Evolutionary conservation across 2,329 filamentous ascomycete genomes (phyloP).

Genomic region (Ramularia endophylla): DNA sequence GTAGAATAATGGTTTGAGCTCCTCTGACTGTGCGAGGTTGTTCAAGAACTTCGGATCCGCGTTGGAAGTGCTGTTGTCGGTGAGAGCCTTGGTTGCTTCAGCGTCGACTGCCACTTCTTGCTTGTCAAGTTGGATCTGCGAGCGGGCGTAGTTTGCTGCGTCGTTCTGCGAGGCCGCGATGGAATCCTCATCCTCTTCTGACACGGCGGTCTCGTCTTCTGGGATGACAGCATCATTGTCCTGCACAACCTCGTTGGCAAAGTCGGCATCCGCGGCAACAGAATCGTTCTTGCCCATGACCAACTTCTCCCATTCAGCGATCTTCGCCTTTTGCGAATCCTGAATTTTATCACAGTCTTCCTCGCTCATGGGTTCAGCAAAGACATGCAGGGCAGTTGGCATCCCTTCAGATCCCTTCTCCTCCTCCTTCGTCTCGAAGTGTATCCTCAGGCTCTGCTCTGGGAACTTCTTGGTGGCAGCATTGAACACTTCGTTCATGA

Average conservation of each 20-base stretch:
- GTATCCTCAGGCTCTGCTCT: conserved; percentile 39
- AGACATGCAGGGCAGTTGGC: conserved; percentile 71
- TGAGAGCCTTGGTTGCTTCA: conserved; percentile 6
- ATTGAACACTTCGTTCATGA: conserved; percentile 76
- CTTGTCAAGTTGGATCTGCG: not conserved
- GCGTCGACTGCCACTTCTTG: not conserved
- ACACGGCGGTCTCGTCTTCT: not conserved
- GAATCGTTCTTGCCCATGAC: conserved; percentile 26
- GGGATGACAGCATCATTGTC: conserved; percentile 1
- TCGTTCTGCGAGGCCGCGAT: not conserved
- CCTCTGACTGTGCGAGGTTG: conserved; percentile 4
- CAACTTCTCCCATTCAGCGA: conserved; percentile 61
- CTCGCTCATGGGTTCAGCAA: conserved; percentile 75
- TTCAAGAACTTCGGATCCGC: conserved; percentile 10
- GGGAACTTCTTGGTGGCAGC: conserved; percentile 71
- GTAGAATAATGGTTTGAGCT: conserved; percentile 49
- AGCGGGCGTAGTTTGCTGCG: not conserved
- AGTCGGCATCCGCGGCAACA: conserved; percentile 9
- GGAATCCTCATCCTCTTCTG: not conserved
- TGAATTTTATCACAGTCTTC: conserved; percentile 71
- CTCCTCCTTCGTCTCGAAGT: conserved; percentile 42
- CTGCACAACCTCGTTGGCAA: conserved; percentile 1
- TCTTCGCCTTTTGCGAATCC: conserved; percentile 54
- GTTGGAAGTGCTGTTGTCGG: conserved; percentile 7
- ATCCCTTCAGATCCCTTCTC: conserved; percentile 27